These are phyloP conservation scores for Cryptococcus sp. DNA, from an alignment of 1,284 basidiomycete genomes.

Conservation along the genomic window DNA sequence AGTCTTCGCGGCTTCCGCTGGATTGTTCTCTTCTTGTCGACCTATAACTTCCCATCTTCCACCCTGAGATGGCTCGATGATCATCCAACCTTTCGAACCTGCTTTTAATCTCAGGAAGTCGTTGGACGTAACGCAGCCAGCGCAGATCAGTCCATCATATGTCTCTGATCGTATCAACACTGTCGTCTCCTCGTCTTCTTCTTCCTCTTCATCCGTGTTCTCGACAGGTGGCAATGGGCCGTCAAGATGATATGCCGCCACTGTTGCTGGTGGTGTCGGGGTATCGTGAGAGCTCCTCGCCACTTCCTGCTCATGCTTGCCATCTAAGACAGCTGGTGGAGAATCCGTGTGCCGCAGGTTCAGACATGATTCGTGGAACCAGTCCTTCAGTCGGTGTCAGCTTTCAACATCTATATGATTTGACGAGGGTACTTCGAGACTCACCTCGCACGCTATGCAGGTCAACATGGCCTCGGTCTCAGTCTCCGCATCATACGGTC, in stretches of 20 bases:
- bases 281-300: too few relatives aligned
- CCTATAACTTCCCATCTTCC: conserved; percentile 33
- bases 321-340: too few relatives aligned
- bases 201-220: not conserved
- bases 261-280: too few relatives aligned
- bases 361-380: conserved; percentile 50
- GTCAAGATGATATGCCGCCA: too few relatives aligned
- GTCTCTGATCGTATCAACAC: conserved; percentile 45
- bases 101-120: conserved; percentile 22
- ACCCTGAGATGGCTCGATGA: conserved; percentile 35
- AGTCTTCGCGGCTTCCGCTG: not conserved
- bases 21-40: conserved; percentile 2
- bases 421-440: conserved; percentile 4
- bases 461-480: conserved; percentile 51
- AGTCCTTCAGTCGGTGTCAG: conserved; percentile 31
- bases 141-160: conserved; percentile 51
- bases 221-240: too few relatives aligned
- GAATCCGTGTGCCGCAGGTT: conserved; percentile 28
- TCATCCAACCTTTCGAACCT: conserved; percentile 49
- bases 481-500: conserved; percentile 49
- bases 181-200: conserved; percentile 40
- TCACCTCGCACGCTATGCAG: conserved; percentile 51
- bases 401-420: not conserved
- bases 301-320: too few relatives aligned
- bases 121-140: conserved; percentile 30